These are phyloP conservation scores for Lycium barbarum DNA, from an alignment of 257 asterid species.

Conservation along the genomic window DNA sequence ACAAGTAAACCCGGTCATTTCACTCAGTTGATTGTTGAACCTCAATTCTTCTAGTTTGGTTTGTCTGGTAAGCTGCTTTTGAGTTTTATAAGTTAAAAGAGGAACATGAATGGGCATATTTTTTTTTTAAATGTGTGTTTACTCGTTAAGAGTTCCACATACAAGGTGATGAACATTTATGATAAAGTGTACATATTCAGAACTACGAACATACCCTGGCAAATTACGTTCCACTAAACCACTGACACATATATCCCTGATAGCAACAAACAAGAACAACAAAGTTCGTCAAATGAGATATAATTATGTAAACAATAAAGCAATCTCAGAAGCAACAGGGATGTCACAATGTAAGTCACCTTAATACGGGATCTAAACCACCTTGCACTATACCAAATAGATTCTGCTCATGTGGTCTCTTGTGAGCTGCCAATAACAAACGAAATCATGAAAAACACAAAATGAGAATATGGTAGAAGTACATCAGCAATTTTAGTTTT, in stretches of 20 bases:
- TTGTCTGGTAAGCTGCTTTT: not conserved
- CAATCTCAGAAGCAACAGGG: constrained; percentile 3
- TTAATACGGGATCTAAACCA: constrained; percentile 93
- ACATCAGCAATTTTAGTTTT: constrained; percentile 2
- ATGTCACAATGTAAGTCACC: constrained; percentile 51
- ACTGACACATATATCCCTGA: constrained; percentile 92
- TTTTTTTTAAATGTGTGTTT: not conserved
- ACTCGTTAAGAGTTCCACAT: not conserved
- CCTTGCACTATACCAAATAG: constrained; percentile 99
- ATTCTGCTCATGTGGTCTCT: constrained; percentile 91
- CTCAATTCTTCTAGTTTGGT: constrained; percentile 25
- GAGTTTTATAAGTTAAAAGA: constrained; percentile 16
- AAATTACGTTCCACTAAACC: constrained; percentile 92
- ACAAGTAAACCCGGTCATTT: constrained; percentile 51
- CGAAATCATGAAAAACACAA: not conserved
- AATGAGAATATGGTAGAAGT: not conserved
- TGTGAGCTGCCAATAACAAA: constrained; percentile 74
- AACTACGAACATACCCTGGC: constrained; percentile 75
- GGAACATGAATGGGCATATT: not conserved
- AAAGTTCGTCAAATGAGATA: constrained; percentile 27
- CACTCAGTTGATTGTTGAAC: constrained; percentile 33
- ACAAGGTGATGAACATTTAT: not conserved
- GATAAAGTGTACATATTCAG: constrained; percentile 17
- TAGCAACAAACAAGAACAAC: constrained; percentile 35
- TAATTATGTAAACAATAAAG: not conserved